These are phyloP conservation scores for Mycogone perniciosa DNA, from an alignment of 2,329 filamentous ascomycete species.

Conservation along the genomic window DNA sequence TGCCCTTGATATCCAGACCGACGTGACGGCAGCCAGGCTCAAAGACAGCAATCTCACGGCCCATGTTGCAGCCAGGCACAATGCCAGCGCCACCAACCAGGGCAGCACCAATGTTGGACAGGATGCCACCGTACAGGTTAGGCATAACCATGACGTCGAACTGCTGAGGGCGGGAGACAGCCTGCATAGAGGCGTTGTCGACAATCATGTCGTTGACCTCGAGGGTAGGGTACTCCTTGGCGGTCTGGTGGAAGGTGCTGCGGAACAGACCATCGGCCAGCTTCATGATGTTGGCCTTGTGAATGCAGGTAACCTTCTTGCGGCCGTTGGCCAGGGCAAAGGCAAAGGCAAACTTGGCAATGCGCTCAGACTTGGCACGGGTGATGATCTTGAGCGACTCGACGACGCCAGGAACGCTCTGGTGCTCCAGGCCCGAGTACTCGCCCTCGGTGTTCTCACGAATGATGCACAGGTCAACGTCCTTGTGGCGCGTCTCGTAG, in stretches of 20 bases:
- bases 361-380: constrained; percentile 96
- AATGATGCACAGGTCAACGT: constrained; percentile 98
- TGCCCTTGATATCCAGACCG: constrained; percentile 98
- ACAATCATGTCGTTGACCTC: constrained; percentile 99
- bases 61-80: constrained; percentile 99
- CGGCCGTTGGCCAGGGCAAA: constrained; percentile 98
- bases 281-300: constrained; percentile 99
- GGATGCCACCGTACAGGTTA: constrained; percentile 96
- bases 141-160: constrained; percentile 99
- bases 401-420: constrained; percentile 91
- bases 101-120: constrained; percentile 97
- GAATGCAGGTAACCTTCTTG: constrained; percentile 99
- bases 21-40: constrained; percentile 99
- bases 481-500: constrained; percentile 93
- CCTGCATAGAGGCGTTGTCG: constrained; percentile 99
- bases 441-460: constrained; percentile 99
- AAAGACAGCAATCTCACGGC: constrained; percentile 94
- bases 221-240: constrained; percentile 91
- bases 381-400: constrained; percentile 99
- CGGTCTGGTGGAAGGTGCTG: constrained; percentile 88
- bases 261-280: constrained; percentile 97
- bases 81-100: constrained; percentile 95
- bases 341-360: constrained; percentile 96
- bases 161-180: constrained; percentile 90
- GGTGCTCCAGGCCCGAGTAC: constrained; percentile 98